Evolutionary conservation across 129 eudicot genomes (phyloP), one percentile per base, ranked within the genome.

Genomic region (Artemisia annua): DNA sequence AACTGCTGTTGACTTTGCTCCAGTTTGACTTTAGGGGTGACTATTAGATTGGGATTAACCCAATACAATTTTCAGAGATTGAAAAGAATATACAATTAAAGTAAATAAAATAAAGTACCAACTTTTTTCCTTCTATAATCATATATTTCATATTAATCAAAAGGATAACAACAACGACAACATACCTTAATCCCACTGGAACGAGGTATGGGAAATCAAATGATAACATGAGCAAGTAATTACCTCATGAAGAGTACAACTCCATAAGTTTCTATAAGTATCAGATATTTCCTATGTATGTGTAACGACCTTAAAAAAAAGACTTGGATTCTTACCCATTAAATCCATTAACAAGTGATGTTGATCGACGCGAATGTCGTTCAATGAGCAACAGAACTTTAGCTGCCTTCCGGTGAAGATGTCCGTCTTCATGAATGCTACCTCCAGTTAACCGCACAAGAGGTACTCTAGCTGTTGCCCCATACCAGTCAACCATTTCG

Each of bases 321-420:
- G 1, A 28, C 51, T n/a, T 59, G 7, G 4, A 35, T 35, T 2
- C 46, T 82, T 26, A 86, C 12, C 71, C 76, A 12, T 14, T 50
- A 14, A 74, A 7, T 49, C 82, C 82, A 0, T 22, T 55, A 51
- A 75, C 81, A 75, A 88, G 62, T 24, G 88, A 78, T 14, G 72
- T 59, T 0, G 87, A 88, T 24, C 88, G 71, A 61, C 95, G 83
- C 0, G 85, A 83, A 67, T 79, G 79, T 1, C 90, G 88, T 59
- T 85, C 95, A 4, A 88, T 85, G 12, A 83, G 90, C 56, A 85
- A 71, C 73, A 88, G 66, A n/a, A 88, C 88, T 83, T 78, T 83
- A 22, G 85, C 84, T 48, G 88, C 95, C 74, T 83, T 88, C 87
- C 90, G 76, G 52, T 88, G 95, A 53, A 88, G 84, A 75, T 78